Conservation (phyloP, 768 basidiomycete species). For the Lyophyllum semitale region DNA sequence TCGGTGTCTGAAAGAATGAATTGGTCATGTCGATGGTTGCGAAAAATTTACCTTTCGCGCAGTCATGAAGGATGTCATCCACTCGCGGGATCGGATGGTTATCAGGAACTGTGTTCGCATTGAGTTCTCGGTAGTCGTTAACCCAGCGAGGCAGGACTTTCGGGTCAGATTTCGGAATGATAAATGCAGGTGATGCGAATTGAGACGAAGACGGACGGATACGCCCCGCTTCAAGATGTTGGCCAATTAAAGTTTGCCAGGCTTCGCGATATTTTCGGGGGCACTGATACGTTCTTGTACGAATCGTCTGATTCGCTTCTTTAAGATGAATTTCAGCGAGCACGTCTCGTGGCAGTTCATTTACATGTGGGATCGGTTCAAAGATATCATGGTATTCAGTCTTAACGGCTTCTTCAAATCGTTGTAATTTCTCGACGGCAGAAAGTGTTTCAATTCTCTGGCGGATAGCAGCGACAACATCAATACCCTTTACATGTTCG, state of each 20-base stretch:
- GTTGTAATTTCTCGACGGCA: background rate
- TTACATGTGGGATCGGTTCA: conserved; percentile 26
- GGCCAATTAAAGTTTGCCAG: conserved; percentile 32
- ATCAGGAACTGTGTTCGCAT: conserved; percentile 30
- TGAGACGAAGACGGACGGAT: conserved; percentile 27
- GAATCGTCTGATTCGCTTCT: conserved; percentile 25
- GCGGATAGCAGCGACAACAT: background rate
- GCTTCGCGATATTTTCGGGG: conserved; percentile 32
- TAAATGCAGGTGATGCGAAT: conserved; percentile 36
- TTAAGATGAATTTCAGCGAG: conserved; percentile 24
- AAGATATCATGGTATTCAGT: conserved; percentile 24
- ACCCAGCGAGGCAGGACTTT: conserved; percentile 34
- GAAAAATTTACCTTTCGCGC: conserved; percentile 30
- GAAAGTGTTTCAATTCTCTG: background rate
- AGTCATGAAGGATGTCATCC: too few relatives aligned
- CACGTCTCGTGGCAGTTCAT: conserved; percentile 22
- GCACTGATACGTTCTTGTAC: conserved; percentile 27
- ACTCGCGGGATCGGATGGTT: background rate
- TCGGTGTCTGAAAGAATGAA: too few relatives aligned
- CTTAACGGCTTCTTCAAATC: conserved; percentile 4
- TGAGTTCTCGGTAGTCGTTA: conserved; percentile 32
- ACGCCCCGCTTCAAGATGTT: conserved; percentile 33
- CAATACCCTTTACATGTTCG: background rate
- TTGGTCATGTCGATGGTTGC: conserved; percentile 37
- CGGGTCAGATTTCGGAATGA: conserved; percentile 35